Conservation (phyloP, 2,329 filamentous ascomycete species). For the Chaetomium olivaceum region DNA sequence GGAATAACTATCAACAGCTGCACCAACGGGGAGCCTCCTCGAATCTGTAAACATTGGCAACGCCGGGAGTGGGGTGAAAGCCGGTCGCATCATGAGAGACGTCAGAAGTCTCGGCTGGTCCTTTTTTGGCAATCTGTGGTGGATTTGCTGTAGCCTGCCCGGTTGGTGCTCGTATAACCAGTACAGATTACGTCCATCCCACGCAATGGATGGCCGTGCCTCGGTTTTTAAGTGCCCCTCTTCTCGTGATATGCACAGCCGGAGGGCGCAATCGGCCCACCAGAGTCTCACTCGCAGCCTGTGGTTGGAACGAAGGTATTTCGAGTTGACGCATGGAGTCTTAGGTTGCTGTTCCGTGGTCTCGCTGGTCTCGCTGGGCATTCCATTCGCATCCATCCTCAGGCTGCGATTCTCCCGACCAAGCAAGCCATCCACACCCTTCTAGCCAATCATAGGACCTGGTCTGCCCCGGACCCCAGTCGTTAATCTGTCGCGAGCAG, state of each 20-base stretch:
- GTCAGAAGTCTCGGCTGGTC: not conserved
- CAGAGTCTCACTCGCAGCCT: not conserved
- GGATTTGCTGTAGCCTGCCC: not conserved
- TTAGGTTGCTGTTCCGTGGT: not conserved
- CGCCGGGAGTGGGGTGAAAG: not conserved
- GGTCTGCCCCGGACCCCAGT: constrained; percentile 21
- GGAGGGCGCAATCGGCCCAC: constrained; percentile 4
- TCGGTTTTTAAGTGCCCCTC: not conserved
- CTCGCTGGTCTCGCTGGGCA: not conserved
- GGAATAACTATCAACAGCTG: too few relatives aligned
- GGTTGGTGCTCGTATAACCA: constrained; percentile 8
- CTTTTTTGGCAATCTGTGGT: not conserved
- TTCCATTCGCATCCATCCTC: constrained; percentile 8
- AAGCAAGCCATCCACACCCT: constrained; percentile 25
- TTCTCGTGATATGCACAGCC: constrained; percentile 2
- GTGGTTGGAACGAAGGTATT: not conserved
- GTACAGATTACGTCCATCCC: not conserved
- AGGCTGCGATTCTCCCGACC: not conserved
- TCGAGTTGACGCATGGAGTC: not conserved
- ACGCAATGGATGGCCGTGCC: not conserved
- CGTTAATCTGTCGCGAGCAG: constrained; percentile 29
- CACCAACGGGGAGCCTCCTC: not conserved
- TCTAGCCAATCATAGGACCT: constrained; percentile 29
- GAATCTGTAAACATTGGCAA: too few relatives aligned
- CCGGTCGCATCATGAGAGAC: not conserved